phyloP scores from a whole-genome alignment of 768 basidiomycete species.

The Exidia glandulosa region DNA sequence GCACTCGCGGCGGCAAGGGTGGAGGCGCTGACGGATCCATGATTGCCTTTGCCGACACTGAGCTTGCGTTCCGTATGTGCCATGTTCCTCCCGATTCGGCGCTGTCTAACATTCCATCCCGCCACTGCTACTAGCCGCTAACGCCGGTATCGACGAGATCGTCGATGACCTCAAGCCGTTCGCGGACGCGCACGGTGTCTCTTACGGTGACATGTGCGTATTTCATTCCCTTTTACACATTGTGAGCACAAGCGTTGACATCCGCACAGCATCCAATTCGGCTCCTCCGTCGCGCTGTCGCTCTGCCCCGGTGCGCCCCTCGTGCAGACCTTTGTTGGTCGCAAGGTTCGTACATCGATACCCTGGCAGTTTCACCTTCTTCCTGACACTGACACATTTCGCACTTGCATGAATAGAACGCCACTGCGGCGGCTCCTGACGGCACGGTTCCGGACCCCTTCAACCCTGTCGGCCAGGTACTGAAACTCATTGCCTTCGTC shows the following conservation, averaged over 20 bases:
- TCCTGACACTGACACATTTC: neutral
- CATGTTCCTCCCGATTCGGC: neutral
- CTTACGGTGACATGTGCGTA: slow-evolving; percentile 22
- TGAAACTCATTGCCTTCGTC: neutral
- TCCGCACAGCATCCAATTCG: slow-evolving; percentile 12
- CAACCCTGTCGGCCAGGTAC: slow-evolving; percentile 9
- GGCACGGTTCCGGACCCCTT: slow-evolving; percentile 12
- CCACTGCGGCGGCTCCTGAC: slow-evolving; percentile 8
- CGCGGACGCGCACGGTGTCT: slow-evolving; percentile 10
- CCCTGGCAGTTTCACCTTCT: neutral
- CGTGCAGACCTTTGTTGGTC: slow-evolving; percentile 10
- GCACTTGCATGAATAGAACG: slow-evolving; percentile 3
- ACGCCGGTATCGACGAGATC: slow-evolving; percentile 16
- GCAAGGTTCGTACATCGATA: slow-evolving; percentile 7
- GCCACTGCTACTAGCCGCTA: slow-evolving; percentile 9
- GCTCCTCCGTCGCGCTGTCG: slow-evolving; percentile 11
- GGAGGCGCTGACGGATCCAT: slow-evolving; percentile 19
- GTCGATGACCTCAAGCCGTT: slow-evolving; percentile 13
- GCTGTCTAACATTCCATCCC: neutral
- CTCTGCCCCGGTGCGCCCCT: slow-evolving; percentile 16
- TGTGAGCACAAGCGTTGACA: neutral
- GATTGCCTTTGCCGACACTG: slow-evolving; percentile 13
- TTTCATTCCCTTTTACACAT: neutral
- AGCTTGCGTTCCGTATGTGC: slow-evolving; percentile 12
- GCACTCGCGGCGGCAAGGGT: slow-evolving; percentile 5